phyloP scores from a whole-genome alignment of 768 basidiomycete species.

The Tulasnella sp. region DNA sequence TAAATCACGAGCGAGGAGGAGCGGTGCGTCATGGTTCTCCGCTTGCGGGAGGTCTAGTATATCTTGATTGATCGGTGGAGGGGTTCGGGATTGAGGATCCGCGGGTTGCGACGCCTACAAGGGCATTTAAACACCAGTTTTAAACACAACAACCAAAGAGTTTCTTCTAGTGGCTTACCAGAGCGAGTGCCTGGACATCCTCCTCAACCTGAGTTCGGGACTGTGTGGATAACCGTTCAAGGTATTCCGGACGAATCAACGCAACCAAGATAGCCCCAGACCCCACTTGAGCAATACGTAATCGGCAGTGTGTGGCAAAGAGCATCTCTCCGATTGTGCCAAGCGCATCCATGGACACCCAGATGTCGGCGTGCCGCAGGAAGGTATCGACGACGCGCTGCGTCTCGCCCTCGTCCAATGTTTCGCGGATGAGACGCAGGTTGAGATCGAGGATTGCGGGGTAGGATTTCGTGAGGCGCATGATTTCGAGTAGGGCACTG shows the following conservation, averaged over 20 bases:
- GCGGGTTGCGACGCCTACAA: slow-evolving; percentile 31
- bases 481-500: slow-evolving; percentile 43
- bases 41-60: background rate
- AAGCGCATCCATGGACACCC: slow-evolving; percentile 63
- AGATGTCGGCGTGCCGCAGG: slow-evolving; percentile 57
- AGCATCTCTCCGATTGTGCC: slow-evolving; percentile 45
- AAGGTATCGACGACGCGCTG: slow-evolving; percentile 56
- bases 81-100: slow-evolving; percentile 35
- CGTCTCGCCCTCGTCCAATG: slow-evolving; percentile 41
- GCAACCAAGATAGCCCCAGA: slow-evolving; percentile 51
- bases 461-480: slow-evolving; percentile 52
- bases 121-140: background rate
- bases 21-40: background rate
- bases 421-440: slow-evolving; percentile 38
- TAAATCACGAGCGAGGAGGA: slow-evolving; percentile 54
- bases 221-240: slow-evolving; percentile 39
- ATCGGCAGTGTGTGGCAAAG: slow-evolving; percentile 46
- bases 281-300: slow-evolving; percentile 53
- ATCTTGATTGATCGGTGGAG: slow-evolving; percentile 13
- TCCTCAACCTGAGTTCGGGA: slow-evolving; percentile 48
- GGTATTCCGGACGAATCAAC: slow-evolving; percentile 27
- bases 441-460: slow-evolving; percentile 49
- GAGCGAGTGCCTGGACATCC: slow-evolving; percentile 49
- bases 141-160: background rate
- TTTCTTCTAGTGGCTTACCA: slow-evolving; percentile 33